phyloP scores from a whole-genome alignment of 2,329 filamentous ascomycete genomes.

The Cercospora sp. region DNA sequence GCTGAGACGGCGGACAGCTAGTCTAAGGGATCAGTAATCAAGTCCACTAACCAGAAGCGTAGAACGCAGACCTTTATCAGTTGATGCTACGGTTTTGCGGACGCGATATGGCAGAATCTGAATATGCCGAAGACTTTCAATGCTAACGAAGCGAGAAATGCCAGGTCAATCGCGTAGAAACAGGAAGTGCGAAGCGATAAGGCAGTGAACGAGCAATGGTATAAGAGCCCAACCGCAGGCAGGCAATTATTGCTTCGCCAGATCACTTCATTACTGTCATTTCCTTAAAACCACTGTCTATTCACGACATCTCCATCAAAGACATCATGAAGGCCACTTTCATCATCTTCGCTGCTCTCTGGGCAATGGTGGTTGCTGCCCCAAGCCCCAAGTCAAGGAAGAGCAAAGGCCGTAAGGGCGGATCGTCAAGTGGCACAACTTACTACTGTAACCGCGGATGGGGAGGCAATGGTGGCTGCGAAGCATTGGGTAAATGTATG shows the following conservation, averaged over 20 bases:
- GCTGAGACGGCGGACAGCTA: not conserved
- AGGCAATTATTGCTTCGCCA: not conserved
- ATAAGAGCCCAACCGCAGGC: not conserved
- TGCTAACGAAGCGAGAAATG: not conserved
- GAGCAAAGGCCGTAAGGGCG: too few relatives aligned
- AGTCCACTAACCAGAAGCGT: not conserved
- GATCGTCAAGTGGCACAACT: not conserved
- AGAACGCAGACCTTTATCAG: not conserved
- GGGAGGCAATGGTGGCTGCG: not conserved
- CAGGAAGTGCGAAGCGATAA: not conserved
- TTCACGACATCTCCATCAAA: too few relatives aligned
- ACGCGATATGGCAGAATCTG: not conserved
- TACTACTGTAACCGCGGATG: not conserved
- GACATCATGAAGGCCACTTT: too few relatives aligned
- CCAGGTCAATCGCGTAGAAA: not conserved
- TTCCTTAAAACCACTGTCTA: too few relatives aligned
- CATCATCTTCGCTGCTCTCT: not conserved
- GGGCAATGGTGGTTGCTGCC: not conserved
- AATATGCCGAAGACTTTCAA: not conserved
- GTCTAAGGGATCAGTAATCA: not conserved
- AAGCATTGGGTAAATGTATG: not conserved
- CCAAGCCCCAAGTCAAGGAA: too few relatives aligned
- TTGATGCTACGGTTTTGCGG: not conserved
- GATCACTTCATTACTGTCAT: too few relatives aligned
- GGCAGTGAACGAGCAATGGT: not conserved